A percentile compares a stretch with the other conserved stretches of the same genome.
Conservation (phyloP, 768 basidiomycete species). For the Pholiota microspora region DNA sequence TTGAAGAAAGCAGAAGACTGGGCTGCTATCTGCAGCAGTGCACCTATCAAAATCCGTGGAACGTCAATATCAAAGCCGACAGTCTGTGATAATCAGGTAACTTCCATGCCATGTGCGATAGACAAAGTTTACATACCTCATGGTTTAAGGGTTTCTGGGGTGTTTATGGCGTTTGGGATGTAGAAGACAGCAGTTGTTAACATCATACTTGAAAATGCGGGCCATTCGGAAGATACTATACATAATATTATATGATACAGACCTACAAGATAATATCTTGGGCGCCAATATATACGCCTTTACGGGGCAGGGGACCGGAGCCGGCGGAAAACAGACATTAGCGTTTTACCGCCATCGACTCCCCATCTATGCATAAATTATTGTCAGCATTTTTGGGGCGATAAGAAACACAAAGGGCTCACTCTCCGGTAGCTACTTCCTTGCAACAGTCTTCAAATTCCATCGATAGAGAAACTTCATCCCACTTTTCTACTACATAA, state of each 20-base stretch:
- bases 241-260: constrained; percentile 1
- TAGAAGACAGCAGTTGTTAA: constrained; percentile 22
- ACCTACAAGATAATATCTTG: neutral
- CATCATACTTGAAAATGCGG: neutral
- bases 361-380: constrained; percentile 53
- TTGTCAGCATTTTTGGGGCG: neutral
- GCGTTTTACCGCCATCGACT: constrained; percentile 63
- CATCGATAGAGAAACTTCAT: constrained; percentile 57
- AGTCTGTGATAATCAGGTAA: constrained; percentile 27
- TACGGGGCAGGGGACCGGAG: constrained; percentile 51
- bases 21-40: constrained; percentile 25
- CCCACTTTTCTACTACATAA: constrained; percentile 77
- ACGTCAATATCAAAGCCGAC: constrained; percentile 21
- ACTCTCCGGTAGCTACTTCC: constrained; percentile 76
- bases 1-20: constrained; percentile 26
- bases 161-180: constrained; percentile 30
- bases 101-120: neutral
- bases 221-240: neutral
- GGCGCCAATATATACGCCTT: too few relatives aligned
- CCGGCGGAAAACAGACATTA: constrained; percentile 65
- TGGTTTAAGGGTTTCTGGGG: constrained; percentile 29
- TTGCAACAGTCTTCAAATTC: constrained; percentile 71
- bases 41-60: constrained; percentile 26
- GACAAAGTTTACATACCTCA: constrained; percentile 3
- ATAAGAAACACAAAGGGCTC: constrained; percentile 23